Conservation (phyloP, 73 alveolate species). For the Tetrahymena elliotti region DNA sequence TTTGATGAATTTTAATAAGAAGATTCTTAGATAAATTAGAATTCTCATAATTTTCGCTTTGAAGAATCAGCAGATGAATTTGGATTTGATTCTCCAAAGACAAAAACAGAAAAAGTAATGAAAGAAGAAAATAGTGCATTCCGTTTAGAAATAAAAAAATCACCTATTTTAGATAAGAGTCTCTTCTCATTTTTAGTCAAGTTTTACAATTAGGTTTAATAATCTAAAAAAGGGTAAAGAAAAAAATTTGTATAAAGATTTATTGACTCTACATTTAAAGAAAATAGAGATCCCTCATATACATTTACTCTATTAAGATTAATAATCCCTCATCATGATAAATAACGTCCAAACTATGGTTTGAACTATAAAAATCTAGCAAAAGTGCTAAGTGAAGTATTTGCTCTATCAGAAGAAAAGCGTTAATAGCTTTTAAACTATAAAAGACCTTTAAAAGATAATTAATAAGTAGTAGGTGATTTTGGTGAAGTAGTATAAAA, state of each 20-base stretch:
- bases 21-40: not conserved
- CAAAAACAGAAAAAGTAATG: not conserved
- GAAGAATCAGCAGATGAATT: not conserved
- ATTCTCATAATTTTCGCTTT: not conserved
- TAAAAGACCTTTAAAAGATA: conserved; percentile 82
- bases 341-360: conserved; percentile 87
- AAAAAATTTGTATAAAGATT: not conserved
- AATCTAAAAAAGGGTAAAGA: not conserved
- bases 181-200: not conserved
- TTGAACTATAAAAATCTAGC: conserved; percentile 76
- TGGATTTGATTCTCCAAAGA: not conserved
- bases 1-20: not conserved
- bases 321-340: conserved; percentile 74
- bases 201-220: not conserved
- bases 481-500: conserved; percentile 72
- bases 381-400: conserved; percentile 67
- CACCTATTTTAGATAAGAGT: not conserved
- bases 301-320: conserved; percentile 58
- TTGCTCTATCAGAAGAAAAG: conserved; percentile 76
- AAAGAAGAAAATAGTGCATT: not conserved
- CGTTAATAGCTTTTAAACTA: conserved; percentile 77
- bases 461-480: conserved; percentile 87
- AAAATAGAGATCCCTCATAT: conserved; percentile 1
- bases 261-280: not conserved
- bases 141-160: not conserved